A percentile compares a stretch with the other conserved stretches of the same genome.
Conservation (phyloP, 805 yeast genomes). For the Saccharomycopsis schoenii region DNA sequence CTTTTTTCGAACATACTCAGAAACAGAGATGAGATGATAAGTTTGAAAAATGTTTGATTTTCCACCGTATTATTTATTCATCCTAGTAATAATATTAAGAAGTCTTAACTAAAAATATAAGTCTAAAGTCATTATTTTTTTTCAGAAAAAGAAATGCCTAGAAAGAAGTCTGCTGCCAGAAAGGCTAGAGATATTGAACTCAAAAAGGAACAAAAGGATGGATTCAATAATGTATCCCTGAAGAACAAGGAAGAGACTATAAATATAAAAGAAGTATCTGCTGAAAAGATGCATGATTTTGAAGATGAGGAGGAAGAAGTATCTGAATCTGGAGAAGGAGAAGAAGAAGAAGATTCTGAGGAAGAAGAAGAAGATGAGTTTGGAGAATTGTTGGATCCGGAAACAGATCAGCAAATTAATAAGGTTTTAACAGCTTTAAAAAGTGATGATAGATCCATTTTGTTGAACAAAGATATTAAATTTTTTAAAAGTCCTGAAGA, state of each 20-base stretch:
- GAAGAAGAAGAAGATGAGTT: conserved; percentile 81
- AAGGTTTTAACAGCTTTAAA: conserved; percentile 64
- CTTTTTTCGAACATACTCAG: background rate
- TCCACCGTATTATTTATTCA: no score
- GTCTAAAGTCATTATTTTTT: background rate
- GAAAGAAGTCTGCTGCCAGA: conserved; percentile 80
- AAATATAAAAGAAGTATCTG: background rate
- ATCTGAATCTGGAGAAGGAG: background rate
- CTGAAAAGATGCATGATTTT: conserved; percentile 15
- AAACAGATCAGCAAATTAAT: conserved; percentile 70
- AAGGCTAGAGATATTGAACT: conserved; percentile 45
- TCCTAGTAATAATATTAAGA: no score
- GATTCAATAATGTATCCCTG: no score
- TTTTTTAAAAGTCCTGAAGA: conserved; percentile 65
- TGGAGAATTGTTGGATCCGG: conserved; percentile 81
- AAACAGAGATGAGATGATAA: background rate
- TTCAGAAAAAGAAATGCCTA: conserved; percentile 42
- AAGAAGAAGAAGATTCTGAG: conserved; percentile 1
- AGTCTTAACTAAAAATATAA: background rate
- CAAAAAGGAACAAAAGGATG: conserved; percentile 9
- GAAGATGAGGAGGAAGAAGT: conserved; percentile 15
- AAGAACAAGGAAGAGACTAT: background rate
- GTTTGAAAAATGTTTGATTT: no score
- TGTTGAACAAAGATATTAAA: conserved; percentile 57
- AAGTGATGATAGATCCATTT: conserved; percentile 45